Conservation (phyloP, 345 rosid species). For the Bruguiera parviflora region DNA sequence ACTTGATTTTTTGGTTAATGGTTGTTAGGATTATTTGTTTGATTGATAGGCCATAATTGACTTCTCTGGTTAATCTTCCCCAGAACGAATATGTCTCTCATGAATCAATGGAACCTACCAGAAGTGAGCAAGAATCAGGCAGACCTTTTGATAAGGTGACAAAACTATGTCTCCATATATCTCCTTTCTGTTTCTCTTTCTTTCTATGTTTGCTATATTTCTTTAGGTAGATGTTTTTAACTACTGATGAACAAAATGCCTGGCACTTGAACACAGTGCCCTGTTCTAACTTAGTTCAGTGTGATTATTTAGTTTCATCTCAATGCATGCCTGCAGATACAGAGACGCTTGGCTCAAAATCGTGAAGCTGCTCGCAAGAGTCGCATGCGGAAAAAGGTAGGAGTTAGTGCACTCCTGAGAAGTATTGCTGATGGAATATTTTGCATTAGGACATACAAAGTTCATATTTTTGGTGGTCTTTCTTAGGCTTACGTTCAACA, state of each 20-base stretch:
- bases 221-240: not conserved
- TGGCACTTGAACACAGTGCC: too few relatives aligned
- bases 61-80: slow-evolving; percentile 18
- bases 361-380: slow-evolving; percentile 37
- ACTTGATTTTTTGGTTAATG: slow-evolving; percentile 9
- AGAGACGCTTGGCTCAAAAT: slow-evolving; percentile 33
- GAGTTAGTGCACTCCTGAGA: not conserved
- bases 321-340: slow-evolving; percentile 17
- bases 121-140: slow-evolving; percentile 64
- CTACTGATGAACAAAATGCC: too few relatives aligned
- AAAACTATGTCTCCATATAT: slow-evolving; percentile 3
- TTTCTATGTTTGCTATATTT: not conserved
- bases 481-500: slow-evolving; percentile 36
- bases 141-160: slow-evolving; percentile 60
- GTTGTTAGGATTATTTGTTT: slow-evolving; percentile 11
- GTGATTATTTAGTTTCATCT: not conserved
- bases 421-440: slow-evolving; percentile 3
- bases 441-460: not conserved
- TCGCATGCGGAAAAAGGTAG: slow-evolving; percentile 32
- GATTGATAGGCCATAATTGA: slow-evolving; percentile 13
- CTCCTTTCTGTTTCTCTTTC: not conserved
- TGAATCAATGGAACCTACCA: slow-evolving; percentile 46
- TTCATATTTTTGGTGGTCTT: slow-evolving; percentile 4
- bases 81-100: slow-evolving; percentile 41
- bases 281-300: not conserved